phyloP scores from a whole-genome alignment of 495 filamentous ascomycete genomes.

The Neohortaea acidophila region DNA sequence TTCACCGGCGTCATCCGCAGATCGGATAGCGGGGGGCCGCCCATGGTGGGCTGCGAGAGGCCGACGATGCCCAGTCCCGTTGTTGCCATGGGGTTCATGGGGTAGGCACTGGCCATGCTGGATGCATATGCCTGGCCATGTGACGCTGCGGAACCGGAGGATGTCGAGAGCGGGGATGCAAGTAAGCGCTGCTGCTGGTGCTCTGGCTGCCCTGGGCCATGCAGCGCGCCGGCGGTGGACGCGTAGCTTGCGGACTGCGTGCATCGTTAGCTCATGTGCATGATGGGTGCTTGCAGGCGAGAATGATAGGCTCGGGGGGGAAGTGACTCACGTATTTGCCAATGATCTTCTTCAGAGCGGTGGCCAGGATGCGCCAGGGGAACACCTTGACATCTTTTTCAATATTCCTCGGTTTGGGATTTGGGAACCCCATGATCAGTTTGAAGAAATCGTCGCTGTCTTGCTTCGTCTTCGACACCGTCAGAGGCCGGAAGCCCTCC shows the following conservation, averaged over 20 bases:
- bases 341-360: slow-evolving; percentile 90
- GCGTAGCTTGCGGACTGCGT: slow-evolving; percentile 27
- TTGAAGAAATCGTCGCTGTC: slow-evolving; percentile 97
- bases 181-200: slow-evolving; percentile 4
- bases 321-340: slow-evolving; percentile 76
- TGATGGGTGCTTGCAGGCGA: background rate
- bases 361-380: slow-evolving; percentile 69
- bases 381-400: slow-evolving; percentile 99
- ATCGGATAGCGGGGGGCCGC: slow-evolving; percentile 3
- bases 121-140: slow-evolving; percentile 7
- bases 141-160: slow-evolving; percentile 12
- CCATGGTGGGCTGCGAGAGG: slow-evolving; percentile 9
- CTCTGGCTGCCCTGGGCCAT: slow-evolving; percentile 9
- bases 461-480: slow-evolving; percentile 77
- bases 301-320: background rate
- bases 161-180: slow-evolving; percentile 11
- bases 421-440: slow-evolving; percentile 93
- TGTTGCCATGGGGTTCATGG: slow-evolving; percentile 6
- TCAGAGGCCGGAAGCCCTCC: slow-evolving; percentile 77
- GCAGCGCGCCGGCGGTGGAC: slow-evolving; percentile 29
- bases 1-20: slow-evolving; percentile 11
- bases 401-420: slow-evolving; percentile 89
- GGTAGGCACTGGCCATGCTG: slow-evolving; percentile 6
- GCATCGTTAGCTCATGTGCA: background rate
- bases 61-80: slow-evolving; percentile 14